These are phyloP conservation scores for Diaporthe ampelina DNA, from an alignment of 2,329 filamentous ascomycete species.

Conservation along the genomic window DNA sequence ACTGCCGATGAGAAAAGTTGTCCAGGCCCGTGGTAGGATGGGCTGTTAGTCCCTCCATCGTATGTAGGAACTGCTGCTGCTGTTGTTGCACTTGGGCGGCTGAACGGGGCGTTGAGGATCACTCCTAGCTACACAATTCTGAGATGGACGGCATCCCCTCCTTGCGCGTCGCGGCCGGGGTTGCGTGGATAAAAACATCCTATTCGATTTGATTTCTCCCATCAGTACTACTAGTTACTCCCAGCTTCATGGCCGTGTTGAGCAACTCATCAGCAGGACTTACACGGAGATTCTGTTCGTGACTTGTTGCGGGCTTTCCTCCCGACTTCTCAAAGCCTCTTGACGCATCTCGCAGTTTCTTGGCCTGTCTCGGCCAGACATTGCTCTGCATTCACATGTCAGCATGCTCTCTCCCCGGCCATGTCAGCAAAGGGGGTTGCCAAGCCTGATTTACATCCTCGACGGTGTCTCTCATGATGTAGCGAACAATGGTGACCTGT, in stretches of 20 bases:
- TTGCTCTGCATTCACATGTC: slow-evolving; percentile 32
- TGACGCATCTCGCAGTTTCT: slow-evolving; percentile 18
- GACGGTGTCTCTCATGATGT: slow-evolving; percentile 58
- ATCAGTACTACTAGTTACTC: not conserved
- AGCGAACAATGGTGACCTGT: slow-evolving; percentile 60
- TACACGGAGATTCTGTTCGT: slow-evolving; percentile 9
- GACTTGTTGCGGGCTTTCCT: not conserved
- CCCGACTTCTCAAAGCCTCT: slow-evolving; percentile 14
- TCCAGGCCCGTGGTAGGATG: not conserved
- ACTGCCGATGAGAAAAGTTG: not conserved
- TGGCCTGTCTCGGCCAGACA: slow-evolving; percentile 21
- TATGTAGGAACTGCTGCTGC: not conserved
- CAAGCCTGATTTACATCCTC: slow-evolving; percentile 54
- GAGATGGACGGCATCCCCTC: slow-evolving; percentile 15
- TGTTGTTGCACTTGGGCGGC: not conserved
- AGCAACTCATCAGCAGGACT: not conserved
- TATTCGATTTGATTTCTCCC: not conserved
- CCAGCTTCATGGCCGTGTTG: not conserved
- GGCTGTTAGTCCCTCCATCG: too few relatives aligned
- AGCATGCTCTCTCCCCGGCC: not conserved
- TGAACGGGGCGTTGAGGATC: too few relatives aligned
- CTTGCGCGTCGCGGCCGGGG: not conserved
- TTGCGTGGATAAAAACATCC: slow-evolving; percentile 10
- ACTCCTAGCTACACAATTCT: slow-evolving; percentile 3
- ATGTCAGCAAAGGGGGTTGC: slow-evolving; percentile 34